A percentile compares a stretch with the other conserved stretches of the same genome.
These are phyloP conservation scores for Cercospora zeae-maydis DNA, from an alignment of 2,329 filamentous ascomycete genomes.

Conservation along the genomic window DNA sequence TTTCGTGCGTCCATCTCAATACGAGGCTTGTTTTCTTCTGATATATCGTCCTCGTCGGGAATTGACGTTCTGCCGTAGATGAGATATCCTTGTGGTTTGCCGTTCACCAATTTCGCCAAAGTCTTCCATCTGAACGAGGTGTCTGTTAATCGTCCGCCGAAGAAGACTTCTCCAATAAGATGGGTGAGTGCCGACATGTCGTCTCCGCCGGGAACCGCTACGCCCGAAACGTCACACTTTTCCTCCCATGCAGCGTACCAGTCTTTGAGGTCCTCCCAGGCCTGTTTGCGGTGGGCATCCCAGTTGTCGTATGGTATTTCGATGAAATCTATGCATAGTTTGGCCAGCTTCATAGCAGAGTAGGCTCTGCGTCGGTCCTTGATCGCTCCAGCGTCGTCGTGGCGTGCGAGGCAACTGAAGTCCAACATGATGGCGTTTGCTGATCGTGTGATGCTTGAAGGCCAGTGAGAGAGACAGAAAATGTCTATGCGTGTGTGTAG, in stretches of 20 bases:
- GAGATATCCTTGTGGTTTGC: not conserved
- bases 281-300: not conserved
- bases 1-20: not conserved
- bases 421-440: not conserved
- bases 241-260: conserved; percentile 1
- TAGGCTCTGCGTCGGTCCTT: not conserved
- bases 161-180: conserved; percentile 8
- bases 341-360: not conserved
- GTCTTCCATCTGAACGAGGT: not conserved
- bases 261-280: not conserved
- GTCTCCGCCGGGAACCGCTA: not conserved
- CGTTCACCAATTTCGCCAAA: not conserved
- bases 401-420: not conserved
- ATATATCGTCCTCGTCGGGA: conserved; percentile 2
- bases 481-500: not conserved
- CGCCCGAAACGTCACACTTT: not conserved
- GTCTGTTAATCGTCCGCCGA: not conserved
- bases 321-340: not conserved
- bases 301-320: not conserved
- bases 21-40: not conserved
- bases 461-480: not conserved
- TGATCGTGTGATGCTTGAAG: not conserved
- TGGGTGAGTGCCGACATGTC: not conserved
- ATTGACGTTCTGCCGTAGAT: not conserved
- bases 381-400: not conserved